phyloP scores from a whole-genome alignment of 441 rosid species.

The Populus hybrid region DNA sequence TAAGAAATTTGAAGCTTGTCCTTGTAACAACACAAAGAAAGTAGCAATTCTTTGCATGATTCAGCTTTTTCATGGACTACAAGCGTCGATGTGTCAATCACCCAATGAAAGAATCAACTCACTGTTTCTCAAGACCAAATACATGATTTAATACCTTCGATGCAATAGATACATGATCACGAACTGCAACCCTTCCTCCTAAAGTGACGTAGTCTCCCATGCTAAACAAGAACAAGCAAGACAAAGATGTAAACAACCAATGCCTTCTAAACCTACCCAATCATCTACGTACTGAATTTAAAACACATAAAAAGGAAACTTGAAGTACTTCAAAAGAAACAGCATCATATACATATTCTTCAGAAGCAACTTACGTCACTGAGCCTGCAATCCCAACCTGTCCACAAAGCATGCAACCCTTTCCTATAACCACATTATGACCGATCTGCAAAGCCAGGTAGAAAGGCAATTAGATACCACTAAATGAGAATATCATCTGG shows the following conservation, averaged over 20 bases:
- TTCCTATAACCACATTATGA: slow-evolving; percentile 70
- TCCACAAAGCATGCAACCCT: slow-evolving; percentile 74
- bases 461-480: slow-evolving; percentile 4
- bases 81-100: not conserved
- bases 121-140: not conserved
- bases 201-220: slow-evolving; percentile 61
- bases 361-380: slow-evolving; percentile 46
- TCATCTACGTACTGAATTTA: not conserved
- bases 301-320: not conserved
- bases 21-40: not conserved
- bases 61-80: not conserved
- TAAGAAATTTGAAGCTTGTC: too few relatives aligned
- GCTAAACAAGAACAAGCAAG: slow-evolving; percentile 27
- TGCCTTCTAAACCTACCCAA: slow-evolving; percentile 1
- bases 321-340: not conserved
- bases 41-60: not conserved
- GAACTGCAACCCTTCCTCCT: slow-evolving; percentile 70
- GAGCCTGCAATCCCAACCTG: slow-evolving; percentile 86
- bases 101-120: not conserved
- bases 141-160: slow-evolving; percentile 47
- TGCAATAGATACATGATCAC: slow-evolving; percentile 60
- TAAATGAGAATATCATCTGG: not conserved
- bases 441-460: slow-evolving; percentile 47
- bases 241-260: not conserved
- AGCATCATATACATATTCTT: not conserved